These are phyloP conservation scores for Cladosporium velox DNA, from an alignment of 2,329 filamentous ascomycete species.

Conservation along the genomic window DNA sequence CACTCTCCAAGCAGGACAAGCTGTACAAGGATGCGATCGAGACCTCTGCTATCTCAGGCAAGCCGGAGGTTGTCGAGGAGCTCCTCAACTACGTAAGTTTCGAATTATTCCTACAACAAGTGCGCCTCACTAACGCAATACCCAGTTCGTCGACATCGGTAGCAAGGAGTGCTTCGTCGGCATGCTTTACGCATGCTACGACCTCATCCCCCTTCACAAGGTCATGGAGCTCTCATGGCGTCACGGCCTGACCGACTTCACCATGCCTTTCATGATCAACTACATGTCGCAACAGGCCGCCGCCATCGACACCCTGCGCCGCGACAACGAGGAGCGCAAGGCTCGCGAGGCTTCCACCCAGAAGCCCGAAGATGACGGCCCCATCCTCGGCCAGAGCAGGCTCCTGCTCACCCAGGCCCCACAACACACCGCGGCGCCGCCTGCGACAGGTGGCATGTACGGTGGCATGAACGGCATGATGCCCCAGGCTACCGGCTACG, in stretches of 20 bases:
- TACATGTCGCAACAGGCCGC: slow-evolving; percentile 87
- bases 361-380: slow-evolving; percentile 89
- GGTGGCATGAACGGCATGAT: slow-evolving; percentile 74
- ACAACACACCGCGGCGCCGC: slow-evolving; percentile 56
- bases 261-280: slow-evolving; percentile 99
- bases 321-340: slow-evolving; percentile 95
- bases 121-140: slow-evolving; percentile 5
- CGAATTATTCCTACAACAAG: neutral
- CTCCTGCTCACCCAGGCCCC: slow-evolving; percentile 97
- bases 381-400: slow-evolving; percentile 83
- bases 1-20: slow-evolving; percentile 98
- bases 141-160: slow-evolving; percentile 95
- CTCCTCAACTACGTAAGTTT: slow-evolving; percentile 90
- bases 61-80: slow-evolving; percentile 91
- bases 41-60: slow-evolving; percentile 88
- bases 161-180: slow-evolving; percentile 99
- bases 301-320: slow-evolving; percentile 81
- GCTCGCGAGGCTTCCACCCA: slow-evolving; percentile 68
- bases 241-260: slow-evolving; percentile 90
- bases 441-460: slow-evolving; percentile 61
- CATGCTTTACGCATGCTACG: slow-evolving; percentile 98
- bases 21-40: slow-evolving; percentile 99
- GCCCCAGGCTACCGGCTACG: slow-evolving; percentile 70
- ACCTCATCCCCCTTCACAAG: slow-evolving; percentile 88
- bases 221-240: slow-evolving; percentile 98